Conservation (phyloP, 352 stramenopile genomes). For the Globisporangium perplexum region DNA sequence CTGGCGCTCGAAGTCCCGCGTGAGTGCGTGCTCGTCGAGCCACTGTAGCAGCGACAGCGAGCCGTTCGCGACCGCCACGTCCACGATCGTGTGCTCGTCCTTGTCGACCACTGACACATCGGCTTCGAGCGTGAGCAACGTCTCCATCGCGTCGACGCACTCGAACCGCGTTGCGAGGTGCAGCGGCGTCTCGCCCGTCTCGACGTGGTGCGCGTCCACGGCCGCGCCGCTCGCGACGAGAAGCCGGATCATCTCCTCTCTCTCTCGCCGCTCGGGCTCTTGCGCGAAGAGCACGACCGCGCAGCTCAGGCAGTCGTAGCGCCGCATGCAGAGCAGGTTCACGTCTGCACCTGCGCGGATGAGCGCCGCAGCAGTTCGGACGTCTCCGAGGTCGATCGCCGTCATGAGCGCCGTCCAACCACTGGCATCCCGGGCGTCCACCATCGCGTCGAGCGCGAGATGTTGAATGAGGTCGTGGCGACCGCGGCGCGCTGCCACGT, state of each 20-base stretch:
- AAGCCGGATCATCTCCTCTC: not conserved
- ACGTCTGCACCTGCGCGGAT: not conserved
- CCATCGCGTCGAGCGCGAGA: not conserved
- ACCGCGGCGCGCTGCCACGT: not conserved
- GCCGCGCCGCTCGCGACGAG: not conserved
- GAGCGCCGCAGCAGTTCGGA: not conserved
- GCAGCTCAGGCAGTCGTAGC: constrained; percentile 4
- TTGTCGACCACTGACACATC: not conserved
- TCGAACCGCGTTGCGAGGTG: constrained; percentile 1
- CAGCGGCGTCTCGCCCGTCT: not conserved
- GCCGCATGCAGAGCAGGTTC: not conserved
- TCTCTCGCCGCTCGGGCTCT: not conserved
- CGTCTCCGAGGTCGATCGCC: constrained; percentile 3
- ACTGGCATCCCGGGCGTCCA: not conserved
- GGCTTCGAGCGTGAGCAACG: not conserved
- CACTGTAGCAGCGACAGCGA: not conserved
- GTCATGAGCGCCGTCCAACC: constrained; percentile 8
- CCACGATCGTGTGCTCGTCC: not conserved
- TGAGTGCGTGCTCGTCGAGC: not conserved
- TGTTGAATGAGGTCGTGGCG: not conserved
- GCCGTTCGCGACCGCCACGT: not conserved
- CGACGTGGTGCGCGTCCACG: not conserved
- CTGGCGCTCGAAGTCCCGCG: not conserved
- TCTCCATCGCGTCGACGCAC: not conserved
- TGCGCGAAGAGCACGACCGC: not conserved